phyloP scores from a whole-genome alignment of 202 grass and related monocot genomes.

The Panicum hallii region DNA sequence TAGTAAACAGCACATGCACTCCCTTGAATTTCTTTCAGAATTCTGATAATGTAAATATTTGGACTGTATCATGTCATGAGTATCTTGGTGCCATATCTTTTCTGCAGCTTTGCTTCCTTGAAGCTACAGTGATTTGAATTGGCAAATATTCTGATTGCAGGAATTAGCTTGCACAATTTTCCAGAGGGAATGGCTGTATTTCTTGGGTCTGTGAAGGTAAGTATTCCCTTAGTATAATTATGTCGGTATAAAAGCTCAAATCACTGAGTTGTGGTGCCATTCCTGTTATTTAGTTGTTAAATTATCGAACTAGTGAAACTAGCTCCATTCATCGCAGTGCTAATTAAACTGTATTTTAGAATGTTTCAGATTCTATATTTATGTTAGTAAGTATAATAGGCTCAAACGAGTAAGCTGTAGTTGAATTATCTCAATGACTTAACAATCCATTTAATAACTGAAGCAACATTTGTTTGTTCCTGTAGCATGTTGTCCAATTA shows the following conservation, averaged over 20 bases:
- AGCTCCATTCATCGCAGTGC: neutral
- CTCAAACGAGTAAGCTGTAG: neutral
- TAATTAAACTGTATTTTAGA: conserved; percentile 18
- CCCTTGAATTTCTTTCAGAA: neutral
- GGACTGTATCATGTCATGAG: conserved; percentile 23
- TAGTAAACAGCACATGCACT: neutral
- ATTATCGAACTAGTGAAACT: neutral
- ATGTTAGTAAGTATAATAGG: conserved; percentile 8
- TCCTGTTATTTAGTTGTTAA: conserved; percentile 17
- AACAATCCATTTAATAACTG: neutral
- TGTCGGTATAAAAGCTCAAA: conserved; percentile 18
- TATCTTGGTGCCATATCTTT: neutral
- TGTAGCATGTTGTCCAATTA: neutral
- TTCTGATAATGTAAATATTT: conserved; percentile 11
- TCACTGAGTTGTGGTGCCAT: neutral
- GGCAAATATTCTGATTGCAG: conserved; percentile 58
- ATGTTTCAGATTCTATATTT: conserved; percentile 1
- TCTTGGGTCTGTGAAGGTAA: conserved; percentile 94
- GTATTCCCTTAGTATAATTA: conserved; percentile 29
- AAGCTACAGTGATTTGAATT: conserved; percentile 33
- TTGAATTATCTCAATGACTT: neutral
- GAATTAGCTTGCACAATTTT: conserved; percentile 93
- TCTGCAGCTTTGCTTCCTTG: neutral
- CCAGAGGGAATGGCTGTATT: conserved; percentile 97
- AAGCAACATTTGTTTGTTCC: neutral